Conservation (phyloP, 148 eudicot species). For the Talinum fruticosum region DNA sequence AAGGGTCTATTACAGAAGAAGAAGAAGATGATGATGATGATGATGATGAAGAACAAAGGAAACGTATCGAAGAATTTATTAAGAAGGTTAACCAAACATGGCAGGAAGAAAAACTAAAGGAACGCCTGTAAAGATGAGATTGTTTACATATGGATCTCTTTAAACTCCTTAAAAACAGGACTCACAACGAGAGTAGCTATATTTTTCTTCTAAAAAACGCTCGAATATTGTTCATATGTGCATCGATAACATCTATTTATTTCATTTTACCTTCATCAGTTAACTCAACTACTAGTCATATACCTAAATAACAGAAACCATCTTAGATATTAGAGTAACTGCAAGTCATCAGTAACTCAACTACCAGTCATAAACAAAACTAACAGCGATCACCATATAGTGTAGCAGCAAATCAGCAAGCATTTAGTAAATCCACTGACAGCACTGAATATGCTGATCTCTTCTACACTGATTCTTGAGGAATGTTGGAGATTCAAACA, state of each 20-base stretch:
- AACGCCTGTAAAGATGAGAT: no score
- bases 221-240: no score
- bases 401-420: no score
- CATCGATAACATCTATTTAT: not conserved
- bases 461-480: not conserved
- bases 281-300: not conserved
- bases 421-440: not conserved
- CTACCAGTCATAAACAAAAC: no score
- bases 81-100: constrained; percentile 53
- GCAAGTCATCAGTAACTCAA: no score
- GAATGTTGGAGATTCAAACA: not conserved
- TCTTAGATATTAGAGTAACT: no score
- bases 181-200: not conserved
- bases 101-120: constrained; percentile 54
- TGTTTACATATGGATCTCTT: no score
- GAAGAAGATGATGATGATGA: constrained; percentile 1
- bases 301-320: no score
- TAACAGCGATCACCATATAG: no score
- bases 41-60: constrained; percentile 50
- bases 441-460: no score
- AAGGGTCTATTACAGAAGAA: not conserved
- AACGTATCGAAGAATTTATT: constrained; percentile 67
- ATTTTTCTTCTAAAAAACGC: not conserved
- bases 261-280: not conserved
- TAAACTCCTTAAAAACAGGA: no score